phyloP scores from a whole-genome alignment of 2,329 filamentous ascomycete species.

The Rutstroemia sp. region DNA sequence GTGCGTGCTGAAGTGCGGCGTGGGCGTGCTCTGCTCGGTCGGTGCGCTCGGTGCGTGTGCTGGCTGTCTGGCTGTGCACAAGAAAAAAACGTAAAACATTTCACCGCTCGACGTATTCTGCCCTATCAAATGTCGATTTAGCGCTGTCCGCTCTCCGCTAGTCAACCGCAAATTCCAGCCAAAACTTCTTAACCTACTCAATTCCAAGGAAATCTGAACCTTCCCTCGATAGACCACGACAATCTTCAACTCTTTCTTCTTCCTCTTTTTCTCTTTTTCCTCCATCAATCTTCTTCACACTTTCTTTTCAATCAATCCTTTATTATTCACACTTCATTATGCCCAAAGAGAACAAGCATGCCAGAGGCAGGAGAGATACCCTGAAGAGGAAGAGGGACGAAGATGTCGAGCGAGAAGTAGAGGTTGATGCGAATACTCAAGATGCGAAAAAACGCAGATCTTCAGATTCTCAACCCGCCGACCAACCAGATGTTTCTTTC shows the following conservation, averaged over 20 bases:
- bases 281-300: neutral
- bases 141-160: too few species aligned
- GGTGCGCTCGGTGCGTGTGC: too few species aligned
- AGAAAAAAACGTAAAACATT: too few species aligned
- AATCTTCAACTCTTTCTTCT: neutral
- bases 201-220: too few species aligned
- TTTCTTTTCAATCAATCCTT: neutral
- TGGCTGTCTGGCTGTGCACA: too few species aligned
- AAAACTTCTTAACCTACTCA: neutral
- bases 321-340: slow-evolving; percentile 31
- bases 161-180: neutral
- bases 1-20: too few species aligned
- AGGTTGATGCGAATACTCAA: slow-evolving; percentile 31
- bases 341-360: slow-evolving; percentile 53
- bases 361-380: slow-evolving; percentile 46
- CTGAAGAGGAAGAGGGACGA: slow-evolving; percentile 39
- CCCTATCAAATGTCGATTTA: too few species aligned
- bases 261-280: neutral
- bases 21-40: too few species aligned
- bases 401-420: slow-evolving; percentile 32
- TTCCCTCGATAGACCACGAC: neutral
- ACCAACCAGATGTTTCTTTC: slow-evolving; percentile 10
- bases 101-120: too few species aligned
- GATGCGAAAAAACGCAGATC: slow-evolving; percentile 30
- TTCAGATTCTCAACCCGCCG: neutral